These are phyloP conservation scores for Quercus lobata DNA, from an alignment of 331 rosid species.

Conservation along the genomic window DNA sequence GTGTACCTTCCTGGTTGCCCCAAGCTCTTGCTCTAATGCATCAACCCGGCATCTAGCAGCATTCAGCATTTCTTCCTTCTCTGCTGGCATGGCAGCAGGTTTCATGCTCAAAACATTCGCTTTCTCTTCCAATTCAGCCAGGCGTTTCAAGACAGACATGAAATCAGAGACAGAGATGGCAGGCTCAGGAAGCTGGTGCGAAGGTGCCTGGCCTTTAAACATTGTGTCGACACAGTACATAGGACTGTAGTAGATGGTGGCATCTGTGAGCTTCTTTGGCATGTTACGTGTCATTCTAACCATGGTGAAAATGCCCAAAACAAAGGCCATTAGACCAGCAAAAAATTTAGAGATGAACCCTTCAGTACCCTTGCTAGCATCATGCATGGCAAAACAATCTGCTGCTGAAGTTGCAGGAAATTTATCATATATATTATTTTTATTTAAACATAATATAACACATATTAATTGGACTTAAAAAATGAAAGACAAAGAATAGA, in stretches of 20 bases:
- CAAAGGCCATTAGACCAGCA: slow-evolving; percentile 65
- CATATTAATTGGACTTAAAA: not conserved
- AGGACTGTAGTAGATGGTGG: slow-evolving; percentile 59
- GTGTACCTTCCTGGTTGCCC: slow-evolving; percentile 67
- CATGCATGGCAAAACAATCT: slow-evolving; percentile 25
- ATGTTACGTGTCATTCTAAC: slow-evolving; percentile 65
- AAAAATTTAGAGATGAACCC: slow-evolving; percentile 52
- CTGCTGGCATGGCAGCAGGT: slow-evolving; percentile 57
- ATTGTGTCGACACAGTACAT: slow-evolving; percentile 25
- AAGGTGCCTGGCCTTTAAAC: slow-evolving; percentile 15
- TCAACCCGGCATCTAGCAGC: slow-evolving; percentile 54
- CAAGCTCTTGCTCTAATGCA: slow-evolving; percentile 60
- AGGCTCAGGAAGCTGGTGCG: slow-evolving; percentile 28
- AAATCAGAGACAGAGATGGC: slow-evolving; percentile 37
- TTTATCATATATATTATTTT: not conserved
- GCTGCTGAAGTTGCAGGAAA: slow-evolving; percentile 14
- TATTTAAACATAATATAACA: not conserved
- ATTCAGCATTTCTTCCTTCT: slow-evolving; percentile 67
- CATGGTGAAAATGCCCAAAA: slow-evolving; percentile 79
- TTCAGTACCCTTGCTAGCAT: slow-evolving; percentile 41
- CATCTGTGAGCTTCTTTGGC: slow-evolving; percentile 78
- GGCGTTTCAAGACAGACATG: slow-evolving; percentile 69
- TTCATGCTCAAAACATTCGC: slow-evolving; percentile 35
- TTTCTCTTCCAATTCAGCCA: slow-evolving; percentile 78
- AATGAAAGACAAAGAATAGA: not conserved